Base-by-base conservation (phyloP, 371 early-diverging fungal species). In the Mucor sp. region DNA sequence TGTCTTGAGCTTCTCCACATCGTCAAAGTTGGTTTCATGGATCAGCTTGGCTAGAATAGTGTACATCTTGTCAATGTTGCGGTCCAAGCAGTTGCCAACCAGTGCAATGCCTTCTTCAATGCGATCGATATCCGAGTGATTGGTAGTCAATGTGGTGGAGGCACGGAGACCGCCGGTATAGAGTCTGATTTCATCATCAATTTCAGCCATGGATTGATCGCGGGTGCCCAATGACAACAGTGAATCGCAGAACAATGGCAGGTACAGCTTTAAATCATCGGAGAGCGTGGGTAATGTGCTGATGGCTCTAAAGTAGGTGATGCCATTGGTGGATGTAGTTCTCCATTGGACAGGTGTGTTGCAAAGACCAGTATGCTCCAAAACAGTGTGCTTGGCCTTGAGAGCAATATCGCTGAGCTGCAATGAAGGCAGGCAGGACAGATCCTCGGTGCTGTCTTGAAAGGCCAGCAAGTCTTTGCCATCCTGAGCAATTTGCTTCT, bases 201-300 rank as follows among this genome's bases (percentile, higher is more conserved):
- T 89, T 39, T 91, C 93, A 23, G 92, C 87, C 88, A 95, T 93
- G 14, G 87, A 73, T 63, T 90, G 89, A 12, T 73, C 60, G 5
- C 75, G 77, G 4, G 96, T 96, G 47, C 97, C 97, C n/a, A 96
- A 83, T 8, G 92, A 92, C 9, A 92, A 90, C 39, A 97, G 74
- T 0, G 94, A 89, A 58, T 90, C 91, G 65, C 89, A 83, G 73
- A 93, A 96, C 65, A 95, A 76, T 5, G 94, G 94, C 30, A 95
- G 70, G 67, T 90, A 94, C 44, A 89, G 77, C 73, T 89, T 82
- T 58, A 93, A 84, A 25, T 93, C 87, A 6, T 84, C 78, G 23
- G 91, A 76, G 50, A 95, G 68, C 30, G 85, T 85, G 4, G 84
- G 78, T 6, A 92, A 72, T 50, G 81, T 77, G 70, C 90, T 91